phyloP scores from a whole-genome alignment of 2,329 filamentous ascomycete species.

The Colletotrichum sp. region DNA sequence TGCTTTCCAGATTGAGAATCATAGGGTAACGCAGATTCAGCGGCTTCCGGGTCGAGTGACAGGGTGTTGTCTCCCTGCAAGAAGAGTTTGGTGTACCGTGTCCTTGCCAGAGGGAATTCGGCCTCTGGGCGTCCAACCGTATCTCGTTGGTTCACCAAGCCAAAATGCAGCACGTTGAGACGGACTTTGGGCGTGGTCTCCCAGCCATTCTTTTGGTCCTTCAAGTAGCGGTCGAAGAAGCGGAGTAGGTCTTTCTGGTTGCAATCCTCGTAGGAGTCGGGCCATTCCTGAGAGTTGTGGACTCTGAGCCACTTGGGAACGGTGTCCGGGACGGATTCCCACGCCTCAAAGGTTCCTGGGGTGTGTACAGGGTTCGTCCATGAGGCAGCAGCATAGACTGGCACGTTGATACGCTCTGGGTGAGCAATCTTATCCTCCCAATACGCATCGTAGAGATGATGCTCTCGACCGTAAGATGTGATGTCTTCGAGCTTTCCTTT shows the following conservation, averaged over 20 bases:
- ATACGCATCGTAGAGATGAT: neutral
- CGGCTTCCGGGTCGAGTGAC: fast-evolving
- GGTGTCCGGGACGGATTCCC: neutral
- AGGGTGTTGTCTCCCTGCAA: neutral
- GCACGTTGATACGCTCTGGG: neutral
- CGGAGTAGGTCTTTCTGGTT: neutral
- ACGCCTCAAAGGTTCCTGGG: neutral
- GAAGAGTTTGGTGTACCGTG: neutral
- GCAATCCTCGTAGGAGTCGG: neutral
- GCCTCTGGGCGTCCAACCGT: neutral
- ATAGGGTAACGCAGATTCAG: neutral
- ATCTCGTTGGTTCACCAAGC: neutral
- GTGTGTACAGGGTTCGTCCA: neutral
- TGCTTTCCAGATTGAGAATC: neutral
- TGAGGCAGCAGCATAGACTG: neutral
- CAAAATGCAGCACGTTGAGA: neutral
- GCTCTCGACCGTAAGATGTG: neutral
- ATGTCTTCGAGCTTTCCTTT: neutral
- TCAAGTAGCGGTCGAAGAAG: neutral
- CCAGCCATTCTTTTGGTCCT: neutral
- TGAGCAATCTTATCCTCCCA: neutral
- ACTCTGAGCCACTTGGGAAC: neutral
- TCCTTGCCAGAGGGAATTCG: neutral
- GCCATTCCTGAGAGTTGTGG: neutral
- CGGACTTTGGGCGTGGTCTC: neutral